A percentile compares a stretch with the other conserved stretches of the same genome.
These are phyloP conservation scores for Wolfiporia cocos DNA, from an alignment of 1,284 basidiomycete species.

Conservation along the genomic window DNA sequence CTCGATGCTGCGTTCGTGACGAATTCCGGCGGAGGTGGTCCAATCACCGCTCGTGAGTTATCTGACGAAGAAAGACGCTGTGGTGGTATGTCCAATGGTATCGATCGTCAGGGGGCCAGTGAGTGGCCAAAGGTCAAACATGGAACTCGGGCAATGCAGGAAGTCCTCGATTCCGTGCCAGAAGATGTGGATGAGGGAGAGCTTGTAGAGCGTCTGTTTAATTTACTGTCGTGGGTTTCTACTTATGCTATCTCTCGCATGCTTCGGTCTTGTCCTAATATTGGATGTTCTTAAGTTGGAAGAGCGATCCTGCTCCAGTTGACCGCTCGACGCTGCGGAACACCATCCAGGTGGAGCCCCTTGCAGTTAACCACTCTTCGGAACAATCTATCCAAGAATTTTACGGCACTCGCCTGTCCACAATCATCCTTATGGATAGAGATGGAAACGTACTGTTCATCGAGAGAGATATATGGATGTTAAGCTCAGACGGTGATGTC, in stretches of 20 bases:
- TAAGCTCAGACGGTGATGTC: conserved; percentile 28
- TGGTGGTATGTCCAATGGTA: conserved; percentile 67
- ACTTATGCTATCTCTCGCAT: conserved; percentile 4
- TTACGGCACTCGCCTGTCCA: conserved; percentile 72
- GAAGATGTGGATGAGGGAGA: conserved; percentile 38
- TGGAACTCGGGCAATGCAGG: conserved; percentile 44
- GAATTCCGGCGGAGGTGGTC: conserved; percentile 62
- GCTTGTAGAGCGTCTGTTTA: conserved; percentile 52
- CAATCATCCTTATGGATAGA: conserved; percentile 59
- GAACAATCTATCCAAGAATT: conserved; percentile 10
- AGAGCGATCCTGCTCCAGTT: conserved; percentile 31
- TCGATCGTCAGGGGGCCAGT: conserved; percentile 49
- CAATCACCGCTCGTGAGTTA: conserved; percentile 47
- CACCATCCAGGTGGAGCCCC: conserved; percentile 55
- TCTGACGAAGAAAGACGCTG: conserved; percentile 38
- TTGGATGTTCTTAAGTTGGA: conserved; percentile 17
- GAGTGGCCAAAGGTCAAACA: conserved; percentile 69
- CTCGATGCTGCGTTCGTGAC: conserved; percentile 55
- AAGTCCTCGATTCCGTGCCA: conserved; percentile 30
- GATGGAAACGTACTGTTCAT: conserved; percentile 58
- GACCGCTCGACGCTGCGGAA: conserved; percentile 48
- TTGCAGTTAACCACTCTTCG: conserved; percentile 20
- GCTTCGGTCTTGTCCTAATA: conserved; percentile 4
- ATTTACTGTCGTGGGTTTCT: conserved; percentile 55
- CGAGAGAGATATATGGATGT: conserved; percentile 65